Percentiles rank a stretch among this genome's conserved stretches.
Conservation (phyloP, 306 rosid species). For the Potentilla sterilis region DNA sequence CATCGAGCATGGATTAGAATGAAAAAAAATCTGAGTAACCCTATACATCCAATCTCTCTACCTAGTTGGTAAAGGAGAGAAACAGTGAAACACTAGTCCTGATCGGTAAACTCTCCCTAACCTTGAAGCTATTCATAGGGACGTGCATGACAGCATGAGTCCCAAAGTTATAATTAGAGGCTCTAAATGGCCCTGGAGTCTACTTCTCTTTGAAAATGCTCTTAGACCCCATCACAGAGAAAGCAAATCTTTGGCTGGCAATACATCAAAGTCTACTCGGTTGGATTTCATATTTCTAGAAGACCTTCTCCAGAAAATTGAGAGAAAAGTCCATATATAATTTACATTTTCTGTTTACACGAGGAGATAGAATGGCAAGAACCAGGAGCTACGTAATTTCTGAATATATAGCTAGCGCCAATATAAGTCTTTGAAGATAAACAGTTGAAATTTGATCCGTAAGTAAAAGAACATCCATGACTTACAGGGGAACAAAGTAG, state of each 20-base stretch:
- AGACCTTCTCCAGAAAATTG: not conserved
- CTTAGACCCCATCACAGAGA: not conserved
- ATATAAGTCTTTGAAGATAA: not conserved
- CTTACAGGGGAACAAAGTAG: not conserved
- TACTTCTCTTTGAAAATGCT: not conserved
- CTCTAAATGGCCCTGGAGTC: not conserved
- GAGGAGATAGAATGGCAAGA: not conserved
- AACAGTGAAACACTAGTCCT: not conserved
- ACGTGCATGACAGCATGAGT: not conserved
- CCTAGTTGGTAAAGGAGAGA: no score
- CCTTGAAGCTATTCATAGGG: not conserved
- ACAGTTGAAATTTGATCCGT: not conserved
- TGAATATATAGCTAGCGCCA: not conserved
- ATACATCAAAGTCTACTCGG: not conserved
- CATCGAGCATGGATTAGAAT: no score
- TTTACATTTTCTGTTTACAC: not conserved
- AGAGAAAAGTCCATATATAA: no score
- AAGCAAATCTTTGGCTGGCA: not conserved
- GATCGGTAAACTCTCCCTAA: not conserved
- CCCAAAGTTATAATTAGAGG: not conserved
- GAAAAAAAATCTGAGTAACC: no score
- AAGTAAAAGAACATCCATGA: not conserved
- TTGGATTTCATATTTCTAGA: not conserved
- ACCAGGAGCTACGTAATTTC: not conserved
- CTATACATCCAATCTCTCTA: no score